These are phyloP conservation scores for Chlorella vulgaris DNA, from an alignment of 139 green algal genomes.

Conservation along the genomic window DNA sequence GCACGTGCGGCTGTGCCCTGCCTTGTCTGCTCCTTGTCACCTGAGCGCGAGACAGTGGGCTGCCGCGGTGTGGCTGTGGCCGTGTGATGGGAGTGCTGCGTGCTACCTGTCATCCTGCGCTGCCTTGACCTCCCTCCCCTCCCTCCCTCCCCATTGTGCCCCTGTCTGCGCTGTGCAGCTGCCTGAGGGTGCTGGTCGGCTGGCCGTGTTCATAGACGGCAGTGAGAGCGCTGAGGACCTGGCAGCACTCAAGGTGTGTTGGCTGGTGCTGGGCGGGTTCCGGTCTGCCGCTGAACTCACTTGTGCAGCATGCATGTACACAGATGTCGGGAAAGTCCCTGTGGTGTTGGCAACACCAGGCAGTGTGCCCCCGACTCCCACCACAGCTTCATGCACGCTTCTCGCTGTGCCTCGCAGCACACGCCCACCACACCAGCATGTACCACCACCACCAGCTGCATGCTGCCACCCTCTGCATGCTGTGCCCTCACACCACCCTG, in stretches of 20 bases:
- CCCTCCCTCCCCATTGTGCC: not conserved
- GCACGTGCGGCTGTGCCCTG: not conserved
- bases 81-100: not conserved
- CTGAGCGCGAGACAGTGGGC: too few species aligned
- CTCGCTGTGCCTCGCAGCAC: too few species aligned
- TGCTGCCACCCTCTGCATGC: too few species aligned
- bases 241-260: conserved; percentile 49
- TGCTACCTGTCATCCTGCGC: too few species aligned
- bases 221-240: conserved; percentile 85
- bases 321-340: too few species aligned
- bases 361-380: too few species aligned
- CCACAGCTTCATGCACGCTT: too few species aligned
- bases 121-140: not conserved
- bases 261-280: not conserved
- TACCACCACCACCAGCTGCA: too few species aligned
- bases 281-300: not conserved
- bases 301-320: too few species aligned
- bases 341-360: too few species aligned
- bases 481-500: not conserved
- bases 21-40: not conserved
- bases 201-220: conserved; percentile 85
- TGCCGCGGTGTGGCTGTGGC: not conserved
- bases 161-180: conserved; percentile 29
- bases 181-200: conserved; percentile 73
- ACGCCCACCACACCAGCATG: too few species aligned